Evolutionary conservation across 192 early-diverging fungal genomes (phyloP), one percentile per base, ranked within the genome.

Genomic region (Diversispora epigaea): DNA sequence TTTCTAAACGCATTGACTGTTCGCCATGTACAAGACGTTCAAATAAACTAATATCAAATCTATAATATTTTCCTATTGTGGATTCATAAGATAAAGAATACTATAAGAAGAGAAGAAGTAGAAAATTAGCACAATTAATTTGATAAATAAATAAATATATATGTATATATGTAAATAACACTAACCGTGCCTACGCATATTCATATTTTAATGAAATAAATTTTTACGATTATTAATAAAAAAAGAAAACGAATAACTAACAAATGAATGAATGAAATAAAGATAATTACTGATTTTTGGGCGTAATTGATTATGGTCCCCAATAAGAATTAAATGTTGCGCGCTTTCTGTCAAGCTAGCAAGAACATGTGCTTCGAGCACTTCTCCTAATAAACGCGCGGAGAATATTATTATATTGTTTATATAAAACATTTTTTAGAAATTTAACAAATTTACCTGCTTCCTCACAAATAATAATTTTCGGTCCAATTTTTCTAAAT

Each of bases 321-420:
- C 87, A 61, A 88, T 88, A 9, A 88, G 71, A 49, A 88, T 84
- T 17, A 88, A 40, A 65, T 88, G 87, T 46, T 88, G 84, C 0
- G 86, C 81, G 6, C 84, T 83, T 0, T 68, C 32, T 3, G 83
- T 81, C 0, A 88, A 78, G 0, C 84, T 74, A 0, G 82, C 73
- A 7, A 88, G 57, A 60, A 88, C 85, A 58, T 88, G 87, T 0
- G 87, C 82, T 68, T 88, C 87, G 1, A 88, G 68, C 12, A 88
- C 84, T 71, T 88, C 87, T 10, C 84, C 25, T 32, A 32, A 32
- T 32, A 32, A 32, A 32, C 25, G 25, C 25, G 25, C 2, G 25
- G 25, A 32, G 25, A 32, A 32, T 2, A 32, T 32, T 32, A 32
- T 32, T 32, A 32, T 32, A 32, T 1, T 32, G 2, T 32, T 32